Evolutionary conservation across 2,329 filamentous ascomycete species (phyloP).

Genomic region (Diaporthe destruens): DNA sequence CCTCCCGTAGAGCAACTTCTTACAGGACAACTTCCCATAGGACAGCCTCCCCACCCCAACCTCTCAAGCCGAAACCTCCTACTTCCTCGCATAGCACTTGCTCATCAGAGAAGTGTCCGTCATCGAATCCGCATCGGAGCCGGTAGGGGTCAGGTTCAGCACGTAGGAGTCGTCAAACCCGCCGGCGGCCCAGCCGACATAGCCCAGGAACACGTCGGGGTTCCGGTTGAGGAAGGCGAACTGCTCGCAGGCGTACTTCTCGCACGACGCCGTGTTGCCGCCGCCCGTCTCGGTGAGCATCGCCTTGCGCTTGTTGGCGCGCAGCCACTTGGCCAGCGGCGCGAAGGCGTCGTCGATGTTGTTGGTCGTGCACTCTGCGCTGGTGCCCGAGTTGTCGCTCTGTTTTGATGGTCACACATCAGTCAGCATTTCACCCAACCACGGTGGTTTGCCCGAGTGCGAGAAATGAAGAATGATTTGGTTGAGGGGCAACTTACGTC

Average conservation of each 20-base stretch:
- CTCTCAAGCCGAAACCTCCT: neutral
- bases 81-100: slow-evolving; percentile 48
- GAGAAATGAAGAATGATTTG: no score
- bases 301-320: slow-evolving; percentile 50
- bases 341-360: slow-evolving; percentile 51
- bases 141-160: slow-evolving; percentile 48
- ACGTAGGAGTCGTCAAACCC: slow-evolving; percentile 47
- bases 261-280: slow-evolving; percentile 51
- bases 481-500: slow-evolving; percentile 45
- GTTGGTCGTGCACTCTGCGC: slow-evolving; percentile 65
- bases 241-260: slow-evolving; percentile 50
- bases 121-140: slow-evolving; percentile 47
- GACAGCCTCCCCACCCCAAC: no score
- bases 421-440: no score
- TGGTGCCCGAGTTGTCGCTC: slow-evolving; percentile 65
- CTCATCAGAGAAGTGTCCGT: slow-evolving; percentile 58
- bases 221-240: slow-evolving; percentile 51
- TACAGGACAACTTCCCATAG: no score
- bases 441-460: no score
- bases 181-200: slow-evolving; percentile 49
- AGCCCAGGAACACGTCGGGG: slow-evolving; percentile 49
- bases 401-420: neutral
- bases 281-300: slow-evolving; percentile 55
- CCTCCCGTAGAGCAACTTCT: no score
- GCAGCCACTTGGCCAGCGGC: slow-evolving; percentile 52